phyloP scores from a whole-genome alignment of 2,329 filamentous ascomycete species.

The Penicillium sp. region DNA sequence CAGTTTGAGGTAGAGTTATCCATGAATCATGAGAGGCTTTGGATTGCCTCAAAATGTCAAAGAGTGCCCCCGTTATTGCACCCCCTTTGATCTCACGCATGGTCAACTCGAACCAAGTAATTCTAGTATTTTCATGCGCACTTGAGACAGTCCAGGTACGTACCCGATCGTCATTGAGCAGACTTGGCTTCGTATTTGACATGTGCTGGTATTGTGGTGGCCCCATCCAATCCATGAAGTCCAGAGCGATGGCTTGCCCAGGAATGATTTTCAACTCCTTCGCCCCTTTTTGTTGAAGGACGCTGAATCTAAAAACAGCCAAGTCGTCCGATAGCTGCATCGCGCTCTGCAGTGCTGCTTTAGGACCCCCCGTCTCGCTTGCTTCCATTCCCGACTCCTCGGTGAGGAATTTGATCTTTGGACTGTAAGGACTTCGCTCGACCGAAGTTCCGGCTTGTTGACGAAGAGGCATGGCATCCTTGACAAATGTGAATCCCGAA shows the following conservation, averaged over 20 bases:
- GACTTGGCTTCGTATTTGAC: conserved; percentile 15
- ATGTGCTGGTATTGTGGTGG: conserved; percentile 26
- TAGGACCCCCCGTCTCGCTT: not conserved
- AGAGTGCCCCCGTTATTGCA: conserved; percentile 23
- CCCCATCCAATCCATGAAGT: conserved; percentile 30
- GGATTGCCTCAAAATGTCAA: conserved; percentile 12
- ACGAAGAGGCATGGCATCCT: conserved; percentile 22
- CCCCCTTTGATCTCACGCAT: conserved; percentile 26
- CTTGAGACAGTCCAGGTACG: conserved; percentile 31
- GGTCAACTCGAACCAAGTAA: conserved; percentile 22
- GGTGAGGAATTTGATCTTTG: conserved; percentile 23
- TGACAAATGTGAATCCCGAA: conserved; percentile 21
- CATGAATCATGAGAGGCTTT: not conserved
- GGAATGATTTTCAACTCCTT: conserved; percentile 14
- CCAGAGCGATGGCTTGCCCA: conserved; percentile 23
- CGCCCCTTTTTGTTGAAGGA: not conserved
- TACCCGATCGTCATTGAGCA: conserved; percentile 25
- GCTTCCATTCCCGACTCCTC: conserved; percentile 12
- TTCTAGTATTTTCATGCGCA: conserved; percentile 14
- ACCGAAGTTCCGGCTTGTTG: conserved; percentile 18
- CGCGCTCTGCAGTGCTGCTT: conserved; percentile 7
- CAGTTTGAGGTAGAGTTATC: not conserved
- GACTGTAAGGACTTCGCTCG: conserved; percentile 27
- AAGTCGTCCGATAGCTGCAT: conserved; percentile 11
- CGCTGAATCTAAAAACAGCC: conserved; percentile 14